phyloP scores from a whole-genome alignment of 2,329 filamentous ascomycete genomes.

The Thielaviopsis euricoi region DNA sequence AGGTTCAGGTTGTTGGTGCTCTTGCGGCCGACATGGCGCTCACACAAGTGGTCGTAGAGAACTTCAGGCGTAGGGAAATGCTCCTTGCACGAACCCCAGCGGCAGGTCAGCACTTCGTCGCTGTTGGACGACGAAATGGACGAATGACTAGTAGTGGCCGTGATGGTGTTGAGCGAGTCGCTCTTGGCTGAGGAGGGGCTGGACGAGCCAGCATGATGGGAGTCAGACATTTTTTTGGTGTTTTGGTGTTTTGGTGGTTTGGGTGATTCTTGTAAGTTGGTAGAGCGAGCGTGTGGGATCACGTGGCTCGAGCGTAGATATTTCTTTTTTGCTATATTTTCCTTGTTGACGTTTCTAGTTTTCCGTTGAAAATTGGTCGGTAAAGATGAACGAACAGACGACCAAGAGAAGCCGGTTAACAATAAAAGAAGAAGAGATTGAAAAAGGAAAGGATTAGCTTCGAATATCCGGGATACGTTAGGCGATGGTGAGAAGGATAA shows the following conservation, averaged over 20 bases:
- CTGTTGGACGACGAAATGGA: constrained; percentile 20
- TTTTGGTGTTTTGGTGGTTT: neutral
- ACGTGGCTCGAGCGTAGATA: neutral
- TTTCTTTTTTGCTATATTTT: neutral
- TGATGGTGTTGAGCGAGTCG: constrained; percentile 35
- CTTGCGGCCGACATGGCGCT: constrained; percentile 95
- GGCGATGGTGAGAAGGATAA: neutral
- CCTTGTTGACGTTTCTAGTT: neutral
- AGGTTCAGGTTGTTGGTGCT: constrained; percentile 97
- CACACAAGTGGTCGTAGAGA: constrained; percentile 87
- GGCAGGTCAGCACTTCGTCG: constrained; percentile 42
- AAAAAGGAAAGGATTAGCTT: neutral
- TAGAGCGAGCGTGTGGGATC: neutral
- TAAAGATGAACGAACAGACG: neutral
- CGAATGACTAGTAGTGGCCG: constrained; percentile 26
- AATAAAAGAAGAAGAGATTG: neutral
- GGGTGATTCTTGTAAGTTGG: neutral
- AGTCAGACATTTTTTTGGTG: neutral
- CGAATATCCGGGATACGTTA: neutral
- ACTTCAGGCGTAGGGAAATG: constrained; percentile 40
- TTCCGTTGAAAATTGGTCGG: neutral
- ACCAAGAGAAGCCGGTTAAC: neutral
- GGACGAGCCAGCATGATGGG: constrained; percentile 9
- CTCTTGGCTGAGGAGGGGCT: constrained; percentile 34
- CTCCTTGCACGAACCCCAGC: constrained; percentile 42